Evolutionary conservation across 1,284 basidiomycete species (phyloP).

Genomic region (Pulveroboletus sp.): DNA sequence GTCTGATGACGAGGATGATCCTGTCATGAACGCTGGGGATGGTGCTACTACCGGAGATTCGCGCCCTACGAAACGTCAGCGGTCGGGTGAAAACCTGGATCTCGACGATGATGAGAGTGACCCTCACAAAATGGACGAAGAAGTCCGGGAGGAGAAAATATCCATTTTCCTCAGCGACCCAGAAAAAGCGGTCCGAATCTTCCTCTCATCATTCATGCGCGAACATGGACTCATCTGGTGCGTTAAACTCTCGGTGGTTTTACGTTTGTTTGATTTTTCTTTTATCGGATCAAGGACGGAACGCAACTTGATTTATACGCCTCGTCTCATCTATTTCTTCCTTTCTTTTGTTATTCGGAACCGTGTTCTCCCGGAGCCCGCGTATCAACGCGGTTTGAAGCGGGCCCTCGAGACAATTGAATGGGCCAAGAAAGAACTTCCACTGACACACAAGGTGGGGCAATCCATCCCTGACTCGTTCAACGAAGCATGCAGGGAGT

Average conservation of each 20-base stretch:
- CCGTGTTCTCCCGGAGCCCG: conserved; percentile 46
- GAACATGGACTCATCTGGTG: conserved; percentile 66
- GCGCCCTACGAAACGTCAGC: conserved; percentile 27
- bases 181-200: conserved; percentile 51
- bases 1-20: conserved; percentile 31
- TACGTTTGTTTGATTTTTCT: not conserved
- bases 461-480: conserved; percentile 57
- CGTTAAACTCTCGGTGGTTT: conserved; percentile 13
- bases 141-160: conserved; percentile 47
- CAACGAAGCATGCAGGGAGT: conserved; percentile 45
- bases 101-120: conserved; percentile 36
- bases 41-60: conserved; percentile 3
- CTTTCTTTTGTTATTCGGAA: conserved; percentile 60
- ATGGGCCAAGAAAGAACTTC: conserved; percentile 57
- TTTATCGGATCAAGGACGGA: conserved; percentile 41
- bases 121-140: conserved; percentile 39
- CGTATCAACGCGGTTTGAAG: conserved; percentile 46
- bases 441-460: conserved; percentile 53
- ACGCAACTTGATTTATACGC: conserved; percentile 46
- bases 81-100: conserved; percentile 8
- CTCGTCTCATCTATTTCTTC: conserved; percentile 62
- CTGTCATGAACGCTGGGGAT: conserved; percentile 1
- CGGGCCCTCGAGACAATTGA: conserved; percentile 51
- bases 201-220: conserved; percentile 65
- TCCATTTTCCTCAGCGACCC: conserved; percentile 59